Conservation (phyloP, 108 stramenopile genomes). For the Aurantiochytrium sp. region DNA sequence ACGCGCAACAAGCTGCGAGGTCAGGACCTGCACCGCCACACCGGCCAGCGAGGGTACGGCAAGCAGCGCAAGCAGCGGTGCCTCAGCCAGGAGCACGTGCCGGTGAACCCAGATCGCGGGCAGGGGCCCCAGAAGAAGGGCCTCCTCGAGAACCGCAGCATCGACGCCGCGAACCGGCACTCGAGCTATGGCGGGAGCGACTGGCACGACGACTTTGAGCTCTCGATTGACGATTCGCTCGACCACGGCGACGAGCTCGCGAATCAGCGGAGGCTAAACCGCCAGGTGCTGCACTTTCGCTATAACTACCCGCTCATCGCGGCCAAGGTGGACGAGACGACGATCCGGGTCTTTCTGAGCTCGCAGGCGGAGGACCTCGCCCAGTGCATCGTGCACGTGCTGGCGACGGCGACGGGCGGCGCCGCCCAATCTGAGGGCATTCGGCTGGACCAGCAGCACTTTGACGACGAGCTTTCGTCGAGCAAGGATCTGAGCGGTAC, state of each 20-base stretch:
- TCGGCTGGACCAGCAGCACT: background rate
- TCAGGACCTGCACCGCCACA: too few species aligned
- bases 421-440: background rate
- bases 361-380: background rate
- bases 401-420: background rate
- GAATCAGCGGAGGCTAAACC: background rate
- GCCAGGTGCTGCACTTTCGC: constrained; percentile 12
- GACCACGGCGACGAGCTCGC: background rate
- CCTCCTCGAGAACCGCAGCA: too few species aligned
- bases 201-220: background rate
- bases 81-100: background rate
- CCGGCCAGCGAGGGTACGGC: too few species aligned
- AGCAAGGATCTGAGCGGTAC: background rate
- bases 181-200: background rate
- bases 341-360: constrained; percentile 26
- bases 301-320: background rate
- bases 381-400: constrained; percentile 1
- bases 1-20: background rate
- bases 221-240: background rate
- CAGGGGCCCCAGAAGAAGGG: too few species aligned
- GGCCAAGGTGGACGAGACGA: background rate
- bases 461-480: background rate
- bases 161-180: background rate
- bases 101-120: background rate
- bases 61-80: background rate